A percentile compares a stretch with the other conserved stretches of the same genome.
These are phyloP conservation scores for Euphorbia tirucalli DNA, from an alignment of 345 rosid species.

Conservation along the genomic window DNA sequence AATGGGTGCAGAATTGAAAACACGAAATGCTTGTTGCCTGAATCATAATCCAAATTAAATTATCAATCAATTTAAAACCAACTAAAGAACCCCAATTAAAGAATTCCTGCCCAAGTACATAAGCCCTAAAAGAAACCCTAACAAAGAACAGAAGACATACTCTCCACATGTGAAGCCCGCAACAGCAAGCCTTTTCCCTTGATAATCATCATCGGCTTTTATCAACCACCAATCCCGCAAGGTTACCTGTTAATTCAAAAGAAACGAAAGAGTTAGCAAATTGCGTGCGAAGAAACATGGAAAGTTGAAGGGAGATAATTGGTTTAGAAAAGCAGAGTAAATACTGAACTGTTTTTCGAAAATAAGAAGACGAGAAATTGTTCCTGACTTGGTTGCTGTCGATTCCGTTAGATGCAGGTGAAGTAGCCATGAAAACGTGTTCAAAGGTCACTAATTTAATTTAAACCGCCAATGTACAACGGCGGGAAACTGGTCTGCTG, in stretches of 20 bases:
- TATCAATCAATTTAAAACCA: neutral
- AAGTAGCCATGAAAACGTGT: neutral
- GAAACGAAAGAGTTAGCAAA: neutral
- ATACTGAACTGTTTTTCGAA: constrained; percentile 6
- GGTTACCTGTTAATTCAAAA: constrained; percentile 38
- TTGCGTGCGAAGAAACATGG: neutral
- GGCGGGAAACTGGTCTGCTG: too few species aligned
- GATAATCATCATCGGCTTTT: constrained; percentile 38
- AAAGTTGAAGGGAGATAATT: neutral
- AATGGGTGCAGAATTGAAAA: constrained; percentile 76
- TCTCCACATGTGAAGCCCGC: constrained; percentile 50
- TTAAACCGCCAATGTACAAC: neutral
- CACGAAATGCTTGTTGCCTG: constrained; percentile 49
- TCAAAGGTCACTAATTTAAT: neutral
- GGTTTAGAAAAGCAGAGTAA: neutral
- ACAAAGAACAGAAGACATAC: constrained; percentile 31
- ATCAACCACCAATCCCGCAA: constrained; percentile 79
- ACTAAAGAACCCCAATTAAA: neutral
- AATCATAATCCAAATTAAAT: neutral
- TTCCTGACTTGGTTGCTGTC: neutral
- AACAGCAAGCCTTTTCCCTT: constrained; percentile 67
- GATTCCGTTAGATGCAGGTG: neutral
- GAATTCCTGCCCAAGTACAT: neutral
- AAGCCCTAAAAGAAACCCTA: neutral
- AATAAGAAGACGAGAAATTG: neutral